Conservation (phyloP, 1,284 basidiomycete genomes). For the Xerocomus cyaneibrunnescens region DNA sequence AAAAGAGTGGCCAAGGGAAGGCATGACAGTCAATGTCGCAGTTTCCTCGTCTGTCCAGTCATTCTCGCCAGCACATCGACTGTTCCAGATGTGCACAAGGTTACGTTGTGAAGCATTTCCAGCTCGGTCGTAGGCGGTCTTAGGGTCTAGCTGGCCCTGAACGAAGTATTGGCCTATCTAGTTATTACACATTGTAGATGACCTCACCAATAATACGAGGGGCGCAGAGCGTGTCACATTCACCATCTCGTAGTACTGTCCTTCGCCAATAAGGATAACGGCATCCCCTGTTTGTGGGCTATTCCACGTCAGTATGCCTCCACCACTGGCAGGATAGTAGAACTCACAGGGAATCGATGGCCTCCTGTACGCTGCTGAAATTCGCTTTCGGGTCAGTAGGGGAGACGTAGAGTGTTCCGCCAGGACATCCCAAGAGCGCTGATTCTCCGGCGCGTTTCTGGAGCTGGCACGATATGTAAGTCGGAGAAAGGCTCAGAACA, state of each 20-base stretch:
- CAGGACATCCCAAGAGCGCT: slow-evolving; percentile 52
- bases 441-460: slow-evolving; percentile 43
- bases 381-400: slow-evolving; percentile 43
- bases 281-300: slow-evolving; percentile 43
- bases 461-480: slow-evolving; percentile 50
- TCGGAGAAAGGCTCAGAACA: slow-evolving; percentile 43
- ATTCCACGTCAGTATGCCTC: not conserved
- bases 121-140: slow-evolving; percentile 33
- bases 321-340: not conserved
- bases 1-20: slow-evolving; percentile 49
- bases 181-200: not conserved
- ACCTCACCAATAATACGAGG: slow-evolving; percentile 52
- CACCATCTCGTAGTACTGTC: slow-evolving; percentile 61
- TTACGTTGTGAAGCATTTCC: slow-evolving; percentile 45
- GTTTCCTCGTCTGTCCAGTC: slow-evolving; percentile 54
- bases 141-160: slow-evolving; percentile 52
- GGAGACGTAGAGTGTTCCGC: slow-evolving; percentile 59
- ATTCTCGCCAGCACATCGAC: slow-evolving; percentile 39
- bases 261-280: slow-evolving; percentile 57
- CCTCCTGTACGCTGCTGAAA: slow-evolving; percentile 52
- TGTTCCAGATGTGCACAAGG: slow-evolving; percentile 55
- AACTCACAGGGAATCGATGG: slow-evolving; percentile 52
- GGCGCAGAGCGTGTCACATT: slow-evolving; percentile 55
- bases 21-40: slow-evolving; percentile 53
- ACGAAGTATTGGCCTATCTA: not conserved